phyloP scores from a whole-genome alignment of 2,329 filamentous ascomycete genomes.

The Tolypocladium cylindrosporum region DNA sequence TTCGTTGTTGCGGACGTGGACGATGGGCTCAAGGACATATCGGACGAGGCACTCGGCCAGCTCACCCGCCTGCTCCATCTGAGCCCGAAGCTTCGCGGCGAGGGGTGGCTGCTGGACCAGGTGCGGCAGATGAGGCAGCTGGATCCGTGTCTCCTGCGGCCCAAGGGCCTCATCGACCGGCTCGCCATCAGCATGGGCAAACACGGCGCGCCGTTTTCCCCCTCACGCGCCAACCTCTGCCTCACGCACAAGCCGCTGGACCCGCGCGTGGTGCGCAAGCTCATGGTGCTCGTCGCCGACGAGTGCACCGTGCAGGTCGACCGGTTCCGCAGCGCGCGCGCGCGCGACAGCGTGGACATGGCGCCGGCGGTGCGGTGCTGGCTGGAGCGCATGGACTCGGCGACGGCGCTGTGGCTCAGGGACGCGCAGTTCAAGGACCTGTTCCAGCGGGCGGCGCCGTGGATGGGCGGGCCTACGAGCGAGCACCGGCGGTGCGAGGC shows the following conservation, averaged over 20 bases:
- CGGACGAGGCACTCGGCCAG: constrained; percentile 14
- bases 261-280: constrained; percentile 29
- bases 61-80: constrained; percentile 28
- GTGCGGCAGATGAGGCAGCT: constrained; percentile 7
- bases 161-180: constrained; percentile 20
- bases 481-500: constrained; percentile 35
- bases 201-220: constrained; percentile 11
- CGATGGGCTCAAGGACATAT: constrained; percentile 9
- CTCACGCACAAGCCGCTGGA: constrained; percentile 28
- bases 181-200: constrained; percentile 18
- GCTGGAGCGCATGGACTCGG: constrained; percentile 15
- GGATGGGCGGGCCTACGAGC: constrained; percentile 15
- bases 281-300: constrained; percentile 30
- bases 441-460: constrained; percentile 20
- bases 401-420: constrained; percentile 27
- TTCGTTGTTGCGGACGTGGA: constrained; percentile 6
- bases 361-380: constrained; percentile 7
- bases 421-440: constrained; percentile 21
- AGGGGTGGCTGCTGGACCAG: constrained; percentile 26
- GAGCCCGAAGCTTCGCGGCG: constrained; percentile 19
- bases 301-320: constrained; percentile 28
- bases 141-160: constrained; percentile 10
- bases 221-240: constrained; percentile 28
- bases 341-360: not conserved
- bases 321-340: constrained; percentile 15